Conservation (phyloP, 225 moss, liverwort and hornwort genomes). For the Pleurozium schreberi region DNA sequence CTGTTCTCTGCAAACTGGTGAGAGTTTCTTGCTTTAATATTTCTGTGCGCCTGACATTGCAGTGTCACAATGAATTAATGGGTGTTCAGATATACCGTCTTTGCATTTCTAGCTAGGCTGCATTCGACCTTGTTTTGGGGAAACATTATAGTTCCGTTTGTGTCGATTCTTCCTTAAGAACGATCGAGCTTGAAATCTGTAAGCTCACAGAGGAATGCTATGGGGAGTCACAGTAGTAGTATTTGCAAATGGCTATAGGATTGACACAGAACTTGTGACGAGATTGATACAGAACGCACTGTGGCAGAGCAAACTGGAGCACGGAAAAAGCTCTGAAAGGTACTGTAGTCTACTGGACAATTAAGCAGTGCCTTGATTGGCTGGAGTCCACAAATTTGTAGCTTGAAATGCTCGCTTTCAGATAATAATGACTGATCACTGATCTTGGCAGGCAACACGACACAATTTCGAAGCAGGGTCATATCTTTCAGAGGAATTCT, state of each 20-base stretch:
- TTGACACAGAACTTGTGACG: not conserved
- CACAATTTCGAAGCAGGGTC: not conserved
- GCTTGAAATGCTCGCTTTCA: not conserved
- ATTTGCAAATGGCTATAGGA: not conserved
- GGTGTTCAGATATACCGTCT: not conserved
- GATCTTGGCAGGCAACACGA: not conserved
- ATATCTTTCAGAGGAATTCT: not conserved
- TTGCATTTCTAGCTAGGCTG: not conserved
- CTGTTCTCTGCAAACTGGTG: not conserved
- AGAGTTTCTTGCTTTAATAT: not conserved
- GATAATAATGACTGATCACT: not conserved
- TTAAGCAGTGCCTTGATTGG: not conserved
- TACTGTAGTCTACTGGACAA: too few species aligned
- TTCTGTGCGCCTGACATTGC: not conserved
- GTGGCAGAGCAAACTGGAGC: not conserved
- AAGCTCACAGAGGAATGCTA: not conserved
- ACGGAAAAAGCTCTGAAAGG: not conserved
- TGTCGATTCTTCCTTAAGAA: not conserved
- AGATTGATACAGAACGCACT: not conserved
- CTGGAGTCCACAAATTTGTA: not conserved
- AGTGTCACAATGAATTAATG: too few species aligned
- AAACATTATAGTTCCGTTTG: not conserved
- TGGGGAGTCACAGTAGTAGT: not conserved
- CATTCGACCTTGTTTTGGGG: not conserved
- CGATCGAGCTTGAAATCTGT: not conserved